These are phyloP conservation scores for Euphorbia celastroides DNA, from an alignment of 441 rosid genomes.

Conservation along the genomic window DNA sequence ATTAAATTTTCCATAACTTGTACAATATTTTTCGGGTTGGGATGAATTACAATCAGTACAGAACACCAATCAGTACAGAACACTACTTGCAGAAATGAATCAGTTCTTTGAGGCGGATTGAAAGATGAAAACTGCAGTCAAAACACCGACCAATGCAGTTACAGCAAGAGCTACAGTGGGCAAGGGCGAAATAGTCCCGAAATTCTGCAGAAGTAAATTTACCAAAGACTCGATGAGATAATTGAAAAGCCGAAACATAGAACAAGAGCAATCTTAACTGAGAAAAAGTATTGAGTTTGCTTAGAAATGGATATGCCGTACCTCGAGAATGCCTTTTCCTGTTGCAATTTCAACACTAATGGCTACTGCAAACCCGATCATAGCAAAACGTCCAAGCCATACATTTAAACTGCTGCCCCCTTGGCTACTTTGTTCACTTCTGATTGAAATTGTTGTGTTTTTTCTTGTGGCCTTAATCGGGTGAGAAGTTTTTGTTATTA, in stretches of 20 bases:
- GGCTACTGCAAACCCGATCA: too few relatives aligned
- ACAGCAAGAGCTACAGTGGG: constrained; percentile 82
- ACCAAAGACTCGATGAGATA: too few relatives aligned
- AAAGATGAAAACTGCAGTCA: constrained; percentile 71
- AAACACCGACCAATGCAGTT: constrained; percentile 71
- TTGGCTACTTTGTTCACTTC: constrained; percentile 60
- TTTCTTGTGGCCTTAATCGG: constrained; percentile 29
- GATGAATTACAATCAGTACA: constrained; percentile 11
- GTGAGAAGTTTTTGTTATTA: constrained; percentile 29
- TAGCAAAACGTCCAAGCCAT: constrained; percentile 85
- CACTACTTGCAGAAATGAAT: too few relatives aligned
- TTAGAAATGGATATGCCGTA: too few relatives aligned
- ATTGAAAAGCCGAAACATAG: too few relatives aligned
- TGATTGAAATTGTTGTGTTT: constrained; percentile 41
- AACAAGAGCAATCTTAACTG: too few relatives aligned
- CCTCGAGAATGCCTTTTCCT: too few relatives aligned
- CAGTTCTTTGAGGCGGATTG: constrained; percentile 68
- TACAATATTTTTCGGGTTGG: neutral
- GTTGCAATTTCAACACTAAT: too few relatives aligned
- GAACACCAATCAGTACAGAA: constrained; percentile 23
- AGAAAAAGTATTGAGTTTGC: too few relatives aligned
- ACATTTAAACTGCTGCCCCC: constrained; percentile 58
- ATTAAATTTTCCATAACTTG: constrained; percentile 4
- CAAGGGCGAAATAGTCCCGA: constrained; percentile 68
- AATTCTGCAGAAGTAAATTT: constrained; percentile 74